phyloP scores from a whole-genome alignment of 768 basidiomycete species.

The Auricularia sp. region DNA sequence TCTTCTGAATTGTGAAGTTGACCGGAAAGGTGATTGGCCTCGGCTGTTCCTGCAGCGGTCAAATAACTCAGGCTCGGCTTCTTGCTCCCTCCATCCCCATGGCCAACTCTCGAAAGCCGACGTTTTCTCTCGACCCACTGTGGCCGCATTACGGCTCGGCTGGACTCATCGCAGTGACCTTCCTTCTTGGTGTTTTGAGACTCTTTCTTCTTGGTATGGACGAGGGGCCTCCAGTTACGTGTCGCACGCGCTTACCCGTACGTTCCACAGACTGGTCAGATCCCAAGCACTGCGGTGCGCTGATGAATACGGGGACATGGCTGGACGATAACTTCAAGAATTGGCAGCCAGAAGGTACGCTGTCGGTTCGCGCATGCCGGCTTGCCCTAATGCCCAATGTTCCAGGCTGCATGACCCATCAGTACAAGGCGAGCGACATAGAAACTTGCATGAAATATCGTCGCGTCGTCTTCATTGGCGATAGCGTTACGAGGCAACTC shows the following conservation, averaged over 20 bases:
- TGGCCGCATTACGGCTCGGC: slow-evolving; percentile 43
- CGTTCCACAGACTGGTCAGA: slow-evolving; percentile 54
- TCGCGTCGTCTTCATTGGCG: slow-evolving; percentile 69
- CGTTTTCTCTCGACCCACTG: slow-evolving; percentile 29
- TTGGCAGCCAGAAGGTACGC: slow-evolving; percentile 84
- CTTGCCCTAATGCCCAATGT: slow-evolving; percentile 4
- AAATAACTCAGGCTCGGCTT: neutral
- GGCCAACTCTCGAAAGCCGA: slow-evolving; percentile 18
- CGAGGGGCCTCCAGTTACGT: neutral
- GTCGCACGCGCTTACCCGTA: neutral
- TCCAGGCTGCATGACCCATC: slow-evolving; percentile 71
- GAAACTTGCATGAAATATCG: slow-evolving; percentile 45
- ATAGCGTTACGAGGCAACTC: slow-evolving; percentile 70
- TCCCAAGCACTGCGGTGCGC: slow-evolving; percentile 58
- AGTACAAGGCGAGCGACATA: slow-evolving; percentile 47
- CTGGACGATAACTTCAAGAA: slow-evolving; percentile 51
- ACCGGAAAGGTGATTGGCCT: too few relatives aligned
- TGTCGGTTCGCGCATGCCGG: neutral
- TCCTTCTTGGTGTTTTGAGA: slow-evolving; percentile 35
- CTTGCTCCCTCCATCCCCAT: slow-evolving; percentile 6
- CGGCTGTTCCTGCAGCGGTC: too few relatives aligned
- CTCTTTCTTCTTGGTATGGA: slow-evolving; percentile 36
- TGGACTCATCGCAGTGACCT: slow-evolving; percentile 27
- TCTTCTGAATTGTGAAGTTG: too few relatives aligned
- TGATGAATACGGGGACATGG: slow-evolving; percentile 70